Base-by-base conservation (phyloP, 495 filamentous ascomycete species). In the Coniosporium apollinis region DNA sequence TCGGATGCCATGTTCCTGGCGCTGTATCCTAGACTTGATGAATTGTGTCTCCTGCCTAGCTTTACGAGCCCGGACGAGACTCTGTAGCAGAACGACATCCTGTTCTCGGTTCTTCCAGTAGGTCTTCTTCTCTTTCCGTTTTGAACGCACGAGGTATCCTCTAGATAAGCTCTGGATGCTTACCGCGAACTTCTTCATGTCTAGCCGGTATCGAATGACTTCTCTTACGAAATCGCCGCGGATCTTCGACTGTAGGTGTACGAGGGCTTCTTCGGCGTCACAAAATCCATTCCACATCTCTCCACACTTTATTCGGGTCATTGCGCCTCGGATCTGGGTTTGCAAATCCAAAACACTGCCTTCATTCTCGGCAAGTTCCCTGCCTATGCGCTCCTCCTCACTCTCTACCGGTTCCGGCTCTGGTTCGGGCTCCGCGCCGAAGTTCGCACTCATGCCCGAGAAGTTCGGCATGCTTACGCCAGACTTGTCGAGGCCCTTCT, bases 381-480 rank as follows among this genome's bases (percentile, higher is more conserved):
- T 67, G 36, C 87, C 70, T 32, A 94, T 81, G 24, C 86, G 67
- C 41, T 94, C 84, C 43, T 96, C 80, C 48, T 94, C 86, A 1
- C 78, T 78, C 51, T 94, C 86, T 19, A 76, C 69, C 0, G 82
- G 82, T 48, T 83, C 77, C 0, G 73, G 73, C 43, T 73, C 68
- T 1, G 61, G 61, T 28, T 76, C 73, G 2, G 64, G 66, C 46
- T 84, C 80, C n/a, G 85, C 79, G 15, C 82, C 85, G 58, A 99
- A 94, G 47, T 82, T 82, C 38, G 83, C 89, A 20, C 85, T 79
- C 79, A 99, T 94, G 34, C 86, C 87, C 37, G 82, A 77, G 60
- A 99, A 99, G 57, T 82, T 93, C 28, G 91, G 91, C 83, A 99
- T 92, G 46, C 72, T 92, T 29, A 87, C 70, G 14, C 91, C 91